Conservation (phyloP, 192 early-diverging fungal species). For the Anaeromyces robustus region DNA sequence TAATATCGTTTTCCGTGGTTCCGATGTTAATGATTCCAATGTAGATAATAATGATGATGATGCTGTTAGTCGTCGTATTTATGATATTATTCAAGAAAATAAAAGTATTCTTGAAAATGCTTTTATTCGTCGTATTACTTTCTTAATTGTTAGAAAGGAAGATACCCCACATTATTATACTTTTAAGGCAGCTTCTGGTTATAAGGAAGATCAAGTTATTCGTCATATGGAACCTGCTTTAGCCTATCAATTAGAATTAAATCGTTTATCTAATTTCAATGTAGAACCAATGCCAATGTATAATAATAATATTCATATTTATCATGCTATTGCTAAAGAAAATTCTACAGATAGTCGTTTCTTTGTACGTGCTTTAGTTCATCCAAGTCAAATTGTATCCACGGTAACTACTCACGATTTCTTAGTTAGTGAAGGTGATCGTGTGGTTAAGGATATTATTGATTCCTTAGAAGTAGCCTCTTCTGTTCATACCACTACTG, state of each 20-base stretch:
- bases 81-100: slow-evolving; percentile 40
- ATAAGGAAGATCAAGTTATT: slow-evolving; percentile 80
- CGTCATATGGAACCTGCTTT: slow-evolving; percentile 96
- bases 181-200: slow-evolving; percentile 76
- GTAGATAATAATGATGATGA: slow-evolving; percentile 52
- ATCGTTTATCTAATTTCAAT: slow-evolving; percentile 82
- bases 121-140: slow-evolving; percentile 75
- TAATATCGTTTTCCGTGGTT: slow-evolving; percentile 74
- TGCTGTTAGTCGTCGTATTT: slow-evolving; percentile 41
- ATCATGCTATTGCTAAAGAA: slow-evolving; percentile 87
- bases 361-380: slow-evolving; percentile 93
- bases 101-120: slow-evolving; percentile 48
- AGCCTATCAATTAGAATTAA: slow-evolving; percentile 92
- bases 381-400: slow-evolving; percentile 69
- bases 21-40: slow-evolving; percentile 38
- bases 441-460: slow-evolving; percentile 82
- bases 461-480: slow-evolving; percentile 78
- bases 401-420: slow-evolving; percentile 81
- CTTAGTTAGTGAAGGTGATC: slow-evolving; percentile 84
- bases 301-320: slow-evolving; percentile 90
- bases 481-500: slow-evolving; percentile 66
- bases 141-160: slow-evolving; percentile 67
- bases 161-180: slow-evolving; percentile 88
- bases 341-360: slow-evolving; percentile 88
- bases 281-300: slow-evolving; percentile 89